phyloP scores from a whole-genome alignment of 2,329 filamentous ascomycete species.

The Hypoxylon sp. region DNA sequence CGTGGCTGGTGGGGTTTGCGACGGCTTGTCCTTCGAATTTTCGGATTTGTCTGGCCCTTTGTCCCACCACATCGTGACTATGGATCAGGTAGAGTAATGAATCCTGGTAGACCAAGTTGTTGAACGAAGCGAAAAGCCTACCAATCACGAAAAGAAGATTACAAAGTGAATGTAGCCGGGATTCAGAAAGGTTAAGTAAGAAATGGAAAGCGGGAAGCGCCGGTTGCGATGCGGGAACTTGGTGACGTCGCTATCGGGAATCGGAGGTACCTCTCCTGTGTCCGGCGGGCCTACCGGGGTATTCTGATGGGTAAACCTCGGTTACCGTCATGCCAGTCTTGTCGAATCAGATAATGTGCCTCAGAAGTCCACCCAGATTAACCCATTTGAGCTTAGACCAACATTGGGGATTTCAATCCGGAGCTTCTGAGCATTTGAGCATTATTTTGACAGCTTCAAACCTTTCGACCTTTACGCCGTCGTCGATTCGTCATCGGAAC shows the following conservation, averaged over 20 bases:
- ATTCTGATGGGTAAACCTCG: constrained; percentile 35
- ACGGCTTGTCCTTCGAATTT: constrained; percentile 46
- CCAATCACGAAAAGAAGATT: background rate
- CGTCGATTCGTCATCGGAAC: constrained; percentile 39
- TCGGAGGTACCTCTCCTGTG: constrained; percentile 18
- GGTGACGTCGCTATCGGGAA: constrained; percentile 40
- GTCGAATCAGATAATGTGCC: constrained; percentile 23
- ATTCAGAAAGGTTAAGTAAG: constrained; percentile 11
- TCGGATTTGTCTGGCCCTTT: constrained; percentile 50
- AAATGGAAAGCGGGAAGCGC: constrained; percentile 9
- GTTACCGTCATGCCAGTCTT: background rate
- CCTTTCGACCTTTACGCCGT: constrained; percentile 25
- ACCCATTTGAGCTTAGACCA: constrained; percentile 23
- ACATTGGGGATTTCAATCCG: constrained; percentile 43
- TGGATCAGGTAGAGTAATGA: background rate
- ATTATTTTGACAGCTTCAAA: constrained; percentile 49
- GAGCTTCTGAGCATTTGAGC: constrained; percentile 52
- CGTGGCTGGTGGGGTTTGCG: constrained; percentile 39
- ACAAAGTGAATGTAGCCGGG: background rate
- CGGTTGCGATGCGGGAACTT: constrained; percentile 22
- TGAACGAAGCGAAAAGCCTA: background rate
- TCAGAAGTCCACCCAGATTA: constrained; percentile 22
- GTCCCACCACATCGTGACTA: constrained; percentile 49
- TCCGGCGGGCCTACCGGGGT: constrained; percentile 12
- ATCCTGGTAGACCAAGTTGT: background rate